phyloP scores from a whole-genome alignment of 192 early-diverging fungal genomes.

The Funneliformis mosseae region DNA sequence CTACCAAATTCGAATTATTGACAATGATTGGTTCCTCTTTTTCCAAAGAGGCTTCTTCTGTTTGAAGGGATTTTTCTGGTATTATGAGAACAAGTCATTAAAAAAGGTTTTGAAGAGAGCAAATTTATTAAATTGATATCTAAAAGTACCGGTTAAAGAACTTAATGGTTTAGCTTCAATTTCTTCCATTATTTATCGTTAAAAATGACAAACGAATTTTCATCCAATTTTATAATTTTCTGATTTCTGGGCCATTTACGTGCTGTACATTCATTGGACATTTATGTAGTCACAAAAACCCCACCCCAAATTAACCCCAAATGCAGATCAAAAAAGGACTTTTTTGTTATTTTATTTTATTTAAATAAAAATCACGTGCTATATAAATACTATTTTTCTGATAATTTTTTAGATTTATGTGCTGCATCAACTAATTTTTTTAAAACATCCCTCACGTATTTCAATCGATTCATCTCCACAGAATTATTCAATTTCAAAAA shows the following conservation, averaged over 20 bases:
- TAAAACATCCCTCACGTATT: conserved; percentile 10
- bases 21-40: conserved; percentile 38
- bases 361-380: not conserved
- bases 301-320: no score
- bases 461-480: not conserved
- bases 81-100: not conserved
- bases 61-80: not conserved
- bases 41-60: not conserved
- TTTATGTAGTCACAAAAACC: not conserved
- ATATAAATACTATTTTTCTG: not conserved
- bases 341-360: not conserved
- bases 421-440: conserved; percentile 15
- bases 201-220: not conserved
- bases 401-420: not conserved
- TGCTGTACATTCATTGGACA: not conserved
- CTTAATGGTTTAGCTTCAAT: not conserved
- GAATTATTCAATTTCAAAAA: not conserved
- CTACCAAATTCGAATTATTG: conserved; percentile 45
- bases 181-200: not conserved
- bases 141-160: not conserved
- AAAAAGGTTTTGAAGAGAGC: not conserved
- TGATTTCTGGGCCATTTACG: not conserved
- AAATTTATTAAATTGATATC: not conserved
- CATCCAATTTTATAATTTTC: not conserved
- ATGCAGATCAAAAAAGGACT: not conserved